A percentile compares a stretch with the other conserved stretches of the same genome.
phyloP scores from a whole-genome alignment of 495 filamentous ascomycete species.

The Annulohypoxylon bovei region DNA sequence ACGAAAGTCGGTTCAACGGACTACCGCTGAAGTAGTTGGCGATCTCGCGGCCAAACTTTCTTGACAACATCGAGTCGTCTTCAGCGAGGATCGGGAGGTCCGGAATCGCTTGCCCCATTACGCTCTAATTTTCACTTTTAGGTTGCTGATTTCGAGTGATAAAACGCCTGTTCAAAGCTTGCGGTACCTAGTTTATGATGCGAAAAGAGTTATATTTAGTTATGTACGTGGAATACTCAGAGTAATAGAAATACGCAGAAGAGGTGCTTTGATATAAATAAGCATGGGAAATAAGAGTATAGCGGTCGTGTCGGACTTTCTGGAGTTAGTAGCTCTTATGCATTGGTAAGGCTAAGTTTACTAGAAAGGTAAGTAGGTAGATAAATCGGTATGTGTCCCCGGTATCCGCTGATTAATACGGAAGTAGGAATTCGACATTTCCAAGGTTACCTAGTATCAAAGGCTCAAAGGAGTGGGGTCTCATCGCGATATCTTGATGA shows the following conservation, averaged over 20 bases:
- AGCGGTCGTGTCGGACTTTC: constrained; percentile 5
- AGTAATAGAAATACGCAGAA: not conserved
- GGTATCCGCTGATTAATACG: constrained; percentile 19
- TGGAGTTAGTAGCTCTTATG: constrained; percentile 2
- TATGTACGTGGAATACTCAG: not conserved
- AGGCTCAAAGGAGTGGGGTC: constrained; percentile 2
- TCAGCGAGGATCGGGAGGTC: constrained; percentile 60
- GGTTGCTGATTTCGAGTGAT: not conserved
- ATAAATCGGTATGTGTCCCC: not conserved
- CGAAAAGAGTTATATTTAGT: constrained; percentile 2
- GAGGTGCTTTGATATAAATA: not conserved
- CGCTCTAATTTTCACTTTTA: constrained; percentile 7
- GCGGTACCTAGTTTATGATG: not conserved
- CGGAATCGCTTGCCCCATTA: constrained; percentile 48
- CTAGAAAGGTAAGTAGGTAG: too few species aligned
- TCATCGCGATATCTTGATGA: constrained; percentile 10
- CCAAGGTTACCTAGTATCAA: constrained; percentile 1
- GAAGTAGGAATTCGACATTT: not conserved
- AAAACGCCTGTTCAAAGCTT: not conserved
- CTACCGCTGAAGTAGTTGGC: constrained; percentile 94
- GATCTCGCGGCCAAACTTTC: constrained; percentile 89
- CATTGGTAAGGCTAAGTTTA: not conserved
- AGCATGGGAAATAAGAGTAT: not conserved
- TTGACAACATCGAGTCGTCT: constrained; percentile 83
- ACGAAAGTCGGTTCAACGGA: constrained; percentile 74